phyloP scores from a whole-genome alignment of 129 eudicot genomes.

The Flaveria sonorensis region DNA sequence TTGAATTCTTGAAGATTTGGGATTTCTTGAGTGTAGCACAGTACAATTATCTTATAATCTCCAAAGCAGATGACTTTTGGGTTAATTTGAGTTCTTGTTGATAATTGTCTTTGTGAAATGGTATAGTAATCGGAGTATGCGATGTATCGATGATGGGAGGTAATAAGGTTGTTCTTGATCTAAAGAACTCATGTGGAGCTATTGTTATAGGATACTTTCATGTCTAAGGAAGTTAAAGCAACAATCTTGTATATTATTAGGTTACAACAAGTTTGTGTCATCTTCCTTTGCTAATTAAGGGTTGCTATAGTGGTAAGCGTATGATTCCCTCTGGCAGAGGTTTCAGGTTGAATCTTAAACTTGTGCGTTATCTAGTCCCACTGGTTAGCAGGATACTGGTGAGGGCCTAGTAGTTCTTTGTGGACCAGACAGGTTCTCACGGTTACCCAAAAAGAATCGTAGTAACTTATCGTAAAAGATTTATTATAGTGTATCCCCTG shows the following conservation, averaged over 20 bases:
- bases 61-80: constrained; percentile 3
- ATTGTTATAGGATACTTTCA: neutral
- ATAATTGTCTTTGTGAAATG: neutral
- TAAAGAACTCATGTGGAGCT: no score
- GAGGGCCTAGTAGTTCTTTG: neutral
- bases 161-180: neutral
- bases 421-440: neutral
- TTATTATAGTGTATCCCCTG: no score
- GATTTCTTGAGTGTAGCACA: neutral
- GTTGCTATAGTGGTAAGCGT: neutral
- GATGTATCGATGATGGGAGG: neutral
- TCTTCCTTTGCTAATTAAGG: neutral
- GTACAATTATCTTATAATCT: neutral
- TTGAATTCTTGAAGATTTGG: neutral
- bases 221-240: neutral
- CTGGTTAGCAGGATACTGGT: neutral
- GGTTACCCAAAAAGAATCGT: neutral
- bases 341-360: neutral
- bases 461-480: neutral
- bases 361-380: neutral
- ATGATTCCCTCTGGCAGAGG: neutral
- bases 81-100: neutral
- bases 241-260: neutral
- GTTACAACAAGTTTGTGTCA: neutral
- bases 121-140: neutral